Evolutionary conservation across 192 early-diverging fungal genomes (phyloP).

Genomic region (Coemansia furcata): DNA sequence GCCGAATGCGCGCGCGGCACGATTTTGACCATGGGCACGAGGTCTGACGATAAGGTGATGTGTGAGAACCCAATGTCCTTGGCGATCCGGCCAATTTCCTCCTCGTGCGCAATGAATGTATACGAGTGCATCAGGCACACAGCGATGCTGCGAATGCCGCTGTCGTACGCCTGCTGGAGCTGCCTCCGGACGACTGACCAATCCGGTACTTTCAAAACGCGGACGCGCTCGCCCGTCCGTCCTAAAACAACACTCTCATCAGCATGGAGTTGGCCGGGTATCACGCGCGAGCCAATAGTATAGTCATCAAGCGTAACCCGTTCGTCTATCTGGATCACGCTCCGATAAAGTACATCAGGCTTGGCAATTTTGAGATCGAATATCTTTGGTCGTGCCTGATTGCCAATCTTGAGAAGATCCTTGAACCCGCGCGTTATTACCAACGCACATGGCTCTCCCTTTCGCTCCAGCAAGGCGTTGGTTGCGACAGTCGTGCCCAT

Average conservation of each 20-base stretch:
- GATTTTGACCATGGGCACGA: slow-evolving; percentile 93
- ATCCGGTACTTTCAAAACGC: slow-evolving; percentile 66
- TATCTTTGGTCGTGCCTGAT: slow-evolving; percentile 91
- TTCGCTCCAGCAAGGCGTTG: slow-evolving; percentile 83
- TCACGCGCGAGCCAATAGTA: slow-evolving; percentile 47
- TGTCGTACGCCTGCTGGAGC: slow-evolving; percentile 59
- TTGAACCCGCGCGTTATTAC: slow-evolving; percentile 92
- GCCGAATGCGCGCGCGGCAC: slow-evolving; percentile 91
- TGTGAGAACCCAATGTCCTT: slow-evolving; percentile 77
- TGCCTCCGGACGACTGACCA: slow-evolving; percentile 55
- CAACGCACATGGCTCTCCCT: slow-evolving; percentile 85
- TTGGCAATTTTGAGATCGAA: slow-evolving; percentile 88
- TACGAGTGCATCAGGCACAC: slow-evolving; percentile 94
- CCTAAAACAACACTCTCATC: slow-evolving; percentile 57
- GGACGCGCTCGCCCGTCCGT: slow-evolving; percentile 83
- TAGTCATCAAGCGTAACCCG: slow-evolving; percentile 83
- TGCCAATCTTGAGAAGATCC: slow-evolving; percentile 78
- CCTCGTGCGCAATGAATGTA: slow-evolving; percentile 88
- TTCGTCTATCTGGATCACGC: slow-evolving; percentile 82
- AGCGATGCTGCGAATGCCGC: slow-evolving; percentile 84
- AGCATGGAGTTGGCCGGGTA: not conserved
- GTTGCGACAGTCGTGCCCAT: slow-evolving; percentile 99
- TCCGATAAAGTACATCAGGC: slow-evolving; percentile 82
- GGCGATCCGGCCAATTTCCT: slow-evolving; percentile 63
- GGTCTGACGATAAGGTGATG: slow-evolving; percentile 74